A percentile compares a stretch with the other conserved stretches of the same genome.
These are phyloP conservation scores for Aspergillus olivimuriae DNA, from an alignment of 495 filamentous ascomycete genomes.

Conservation along the genomic window DNA sequence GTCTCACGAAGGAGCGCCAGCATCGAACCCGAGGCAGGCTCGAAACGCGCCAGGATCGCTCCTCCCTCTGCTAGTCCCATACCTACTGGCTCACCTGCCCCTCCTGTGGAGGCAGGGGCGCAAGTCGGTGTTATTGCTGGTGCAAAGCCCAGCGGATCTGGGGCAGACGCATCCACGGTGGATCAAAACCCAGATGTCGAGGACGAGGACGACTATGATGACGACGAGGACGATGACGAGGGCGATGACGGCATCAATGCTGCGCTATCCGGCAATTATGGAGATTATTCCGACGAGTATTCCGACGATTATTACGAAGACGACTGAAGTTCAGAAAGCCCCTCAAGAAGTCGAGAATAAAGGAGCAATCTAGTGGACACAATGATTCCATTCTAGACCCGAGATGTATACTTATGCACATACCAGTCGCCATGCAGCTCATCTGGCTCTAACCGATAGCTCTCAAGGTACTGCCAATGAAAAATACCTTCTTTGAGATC, in stretches of 20 bases:
- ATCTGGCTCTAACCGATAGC: background rate
- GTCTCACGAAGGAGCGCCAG: slow-evolving; percentile 33
- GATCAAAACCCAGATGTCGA: slow-evolving; percentile 29
- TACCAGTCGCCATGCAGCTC: background rate
- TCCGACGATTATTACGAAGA: slow-evolving; percentile 25
- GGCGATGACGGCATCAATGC: slow-evolving; percentile 33
- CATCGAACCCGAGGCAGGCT: slow-evolving; percentile 21
- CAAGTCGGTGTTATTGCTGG: too few relatives aligned
- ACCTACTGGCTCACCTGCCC: slow-evolving; percentile 15
- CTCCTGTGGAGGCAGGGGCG: slow-evolving; percentile 9
- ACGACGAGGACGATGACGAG: slow-evolving; percentile 24
- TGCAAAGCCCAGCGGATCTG: background rate
- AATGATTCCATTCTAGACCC: too few relatives aligned
- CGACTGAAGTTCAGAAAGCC: slow-evolving; percentile 28
- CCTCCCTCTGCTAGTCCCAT: slow-evolving; percentile 14
- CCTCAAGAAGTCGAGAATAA: slow-evolving; percentile 11
- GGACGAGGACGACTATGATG: slow-evolving; percentile 27
- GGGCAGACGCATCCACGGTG: slow-evolving; percentile 14
- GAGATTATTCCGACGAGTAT: too few relatives aligned
- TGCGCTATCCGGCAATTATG: slow-evolving; percentile 33
- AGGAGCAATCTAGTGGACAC: too few relatives aligned
- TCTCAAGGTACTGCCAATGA: too few relatives aligned
- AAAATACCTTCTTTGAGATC: too few relatives aligned
- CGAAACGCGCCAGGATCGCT: slow-evolving; percentile 17
- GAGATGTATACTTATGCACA: background rate